A percentile compares a stretch with the other conserved stretches of the same genome.
These are phyloP conservation scores for Coemansia biformis DNA, from an alignment of 192 early-diverging fungal genomes.

Conservation along the genomic window DNA sequence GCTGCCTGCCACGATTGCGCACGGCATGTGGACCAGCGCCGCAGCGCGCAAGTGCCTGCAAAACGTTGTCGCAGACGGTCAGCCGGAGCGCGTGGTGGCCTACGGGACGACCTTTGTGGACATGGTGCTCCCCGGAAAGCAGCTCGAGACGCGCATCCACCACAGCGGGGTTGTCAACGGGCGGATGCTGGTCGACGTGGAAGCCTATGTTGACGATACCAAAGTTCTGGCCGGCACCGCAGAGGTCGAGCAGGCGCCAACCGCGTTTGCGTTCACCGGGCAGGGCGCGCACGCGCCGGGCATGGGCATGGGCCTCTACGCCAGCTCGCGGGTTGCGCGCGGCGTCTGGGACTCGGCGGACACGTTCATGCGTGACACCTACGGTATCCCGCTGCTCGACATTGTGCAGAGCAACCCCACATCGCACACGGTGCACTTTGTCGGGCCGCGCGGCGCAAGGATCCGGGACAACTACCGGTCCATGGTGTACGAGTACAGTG, in stretches of 20 bases:
- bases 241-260: slow-evolving; percentile 80
- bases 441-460: slow-evolving; percentile 72
- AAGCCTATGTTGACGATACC: slow-evolving; percentile 63
- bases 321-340: slow-evolving; percentile 67
- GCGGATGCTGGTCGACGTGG: slow-evolving; percentile 78
- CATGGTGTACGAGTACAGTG: slow-evolving; percentile 82
- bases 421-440: slow-evolving; percentile 82
- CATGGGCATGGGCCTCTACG: slow-evolving; percentile 95
- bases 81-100: slow-evolving; percentile 67
- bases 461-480: slow-evolving; percentile 76
- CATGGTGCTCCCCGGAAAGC: slow-evolving; percentile 83
- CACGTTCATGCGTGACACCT: slow-evolving; percentile 72
- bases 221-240: slow-evolving; percentile 76
- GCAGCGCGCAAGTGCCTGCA: slow-evolving; percentile 84
- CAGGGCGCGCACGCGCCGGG: slow-evolving; percentile 90
- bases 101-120: slow-evolving; percentile 79
- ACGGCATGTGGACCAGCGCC: slow-evolving; percentile 97
- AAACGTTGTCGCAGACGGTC: slow-evolving; percentile 75
- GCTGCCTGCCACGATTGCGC: slow-evolving; percentile 88
- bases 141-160: slow-evolving; percentile 72
- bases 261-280: slow-evolving; percentile 86
- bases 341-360: slow-evolving; percentile 92
- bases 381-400: slow-evolving; percentile 83
- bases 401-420: slow-evolving; percentile 86
- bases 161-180: slow-evolving; percentile 87